Evolutionary conservation across 345 rosid genomes (phyloP).

Genomic region (Cochlearia excelsa): DNA sequence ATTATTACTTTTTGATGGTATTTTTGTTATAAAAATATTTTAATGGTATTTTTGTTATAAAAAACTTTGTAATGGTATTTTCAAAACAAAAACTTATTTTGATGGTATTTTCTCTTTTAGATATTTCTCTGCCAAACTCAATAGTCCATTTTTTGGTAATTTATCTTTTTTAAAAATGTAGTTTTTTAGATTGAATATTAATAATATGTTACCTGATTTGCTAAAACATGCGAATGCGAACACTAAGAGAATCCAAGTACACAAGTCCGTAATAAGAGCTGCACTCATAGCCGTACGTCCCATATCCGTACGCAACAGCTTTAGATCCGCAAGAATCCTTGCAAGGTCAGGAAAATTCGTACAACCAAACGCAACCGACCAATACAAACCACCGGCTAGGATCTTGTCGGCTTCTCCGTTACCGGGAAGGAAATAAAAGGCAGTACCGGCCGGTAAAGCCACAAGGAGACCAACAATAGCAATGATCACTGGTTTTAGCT

Average conservation of each 20-base stretch:
- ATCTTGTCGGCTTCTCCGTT: constrained; percentile 34
- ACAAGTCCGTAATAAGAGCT: constrained; percentile 50
- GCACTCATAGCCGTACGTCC: constrained; percentile 57
- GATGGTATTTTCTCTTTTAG: too few species aligned
- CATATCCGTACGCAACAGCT: constrained; percentile 59
- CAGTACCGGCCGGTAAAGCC: constrained; percentile 45
- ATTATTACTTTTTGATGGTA: too few species aligned
- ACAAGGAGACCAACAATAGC: constrained; percentile 43
- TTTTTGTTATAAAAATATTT: too few species aligned
- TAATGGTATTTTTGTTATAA: too few species aligned
- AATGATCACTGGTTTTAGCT: constrained; percentile 34
- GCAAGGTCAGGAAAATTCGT: constrained; percentile 68
- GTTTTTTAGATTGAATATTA: not conserved
- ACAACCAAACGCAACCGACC: constrained; percentile 53
- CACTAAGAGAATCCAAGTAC: constrained; percentile 53
- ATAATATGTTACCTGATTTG: constrained; percentile 12
- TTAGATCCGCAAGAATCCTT: constrained; percentile 54
- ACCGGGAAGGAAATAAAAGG: constrained; percentile 31
- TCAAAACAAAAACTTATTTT: too few species aligned
- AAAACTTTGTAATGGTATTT: too few species aligned
- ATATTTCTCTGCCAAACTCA: too few species aligned
- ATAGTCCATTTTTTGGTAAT: too few species aligned
- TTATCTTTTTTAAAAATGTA: too few species aligned
- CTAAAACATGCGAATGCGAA: constrained; percentile 36
- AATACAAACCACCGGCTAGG: constrained; percentile 40